A percentile compares a stretch with the other conserved stretches of the same genome.
phyloP scores from a whole-genome alignment of 805 yeast species.

The Cyberlindnera bimundalis region DNA sequence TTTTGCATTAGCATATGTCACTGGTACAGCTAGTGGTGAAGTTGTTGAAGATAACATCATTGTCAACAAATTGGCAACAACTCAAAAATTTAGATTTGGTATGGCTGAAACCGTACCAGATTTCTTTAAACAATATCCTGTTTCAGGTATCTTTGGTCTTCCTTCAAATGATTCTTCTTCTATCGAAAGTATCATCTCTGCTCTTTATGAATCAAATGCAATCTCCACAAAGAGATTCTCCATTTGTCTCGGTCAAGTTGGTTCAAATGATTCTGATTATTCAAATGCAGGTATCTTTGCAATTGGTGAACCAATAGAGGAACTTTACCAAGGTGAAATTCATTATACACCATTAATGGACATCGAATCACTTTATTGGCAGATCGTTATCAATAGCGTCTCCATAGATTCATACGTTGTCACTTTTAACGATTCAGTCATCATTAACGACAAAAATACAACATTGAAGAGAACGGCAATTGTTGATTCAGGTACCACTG shows the following conservation, averaged over 20 bases:
- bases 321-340: slow-evolving; percentile 39
- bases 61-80: slow-evolving; percentile 31
- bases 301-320: slow-evolving; percentile 38
- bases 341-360: slow-evolving; percentile 36
- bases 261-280: slow-evolving; percentile 19
- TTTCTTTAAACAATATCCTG: slow-evolving; percentile 47
- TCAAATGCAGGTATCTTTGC: slow-evolving; percentile 39
- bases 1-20: slow-evolving; percentile 50
- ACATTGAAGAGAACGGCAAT: slow-evolving; percentile 39
- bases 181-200: slow-evolving; percentile 39
- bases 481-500: slow-evolving; percentile 67
- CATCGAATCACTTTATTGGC: slow-evolving; percentile 46
- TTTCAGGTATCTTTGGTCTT: slow-evolving; percentile 60
- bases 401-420: slow-evolving; percentile 34
- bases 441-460: slow-evolving; percentile 9
- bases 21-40: slow-evolving; percentile 51
- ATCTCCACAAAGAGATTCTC: slow-evolving; percentile 40
- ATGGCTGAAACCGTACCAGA: slow-evolving; percentile 50
- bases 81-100: slow-evolving; percentile 47
- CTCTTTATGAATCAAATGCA: slow-evolving; percentile 32
- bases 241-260: slow-evolving; percentile 38
- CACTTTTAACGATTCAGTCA: slow-evolving; percentile 29
- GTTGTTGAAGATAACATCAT: slow-evolving; percentile 37
- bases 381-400: slow-evolving; percentile 39
- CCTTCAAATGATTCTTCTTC: slow-evolving; percentile 41